Evolutionary conservation across 768 basidiomycete genomes (phyloP), one percentile per base, ranked within the genome.

Genomic region (Scleroderma citrinum): DNA sequence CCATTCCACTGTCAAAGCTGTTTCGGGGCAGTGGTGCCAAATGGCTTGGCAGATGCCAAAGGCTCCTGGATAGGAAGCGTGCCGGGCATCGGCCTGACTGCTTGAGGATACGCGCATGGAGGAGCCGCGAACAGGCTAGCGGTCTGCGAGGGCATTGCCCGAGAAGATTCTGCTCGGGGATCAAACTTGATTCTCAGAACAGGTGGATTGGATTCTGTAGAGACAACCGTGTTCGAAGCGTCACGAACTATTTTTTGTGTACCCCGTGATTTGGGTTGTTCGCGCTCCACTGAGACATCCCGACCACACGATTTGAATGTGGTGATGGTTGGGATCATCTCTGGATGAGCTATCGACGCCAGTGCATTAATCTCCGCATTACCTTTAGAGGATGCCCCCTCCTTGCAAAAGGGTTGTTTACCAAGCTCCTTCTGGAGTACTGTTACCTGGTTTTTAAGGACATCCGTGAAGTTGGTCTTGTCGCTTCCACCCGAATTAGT

Each of bases 381-480:
- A 5, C 12, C n/a, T 14, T 13, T 35, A 13, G 34, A 35, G 34
- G 34, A 14, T 35, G 13, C 13, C 34, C 4, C 34, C 34, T 35
- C 34, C 34, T 35, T 35, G 34, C 26, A 4, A 29, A 35, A 13
- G 12, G 34, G 34, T 35, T n/a, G 34, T 35, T 80, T 77, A 53
- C 81, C 80, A 11, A 92, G 72, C 60, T 88, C 80, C 59, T 83
- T 78, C 51, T 79, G 73, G 21, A 92, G 77, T 10, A 64, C 58
- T 52, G 75, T 71, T 64, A 92, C 81, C 60, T 87, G 81, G 1
- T 53, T 59, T 63, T 77, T 77, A 39, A 92, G 54, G 3, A 78
- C 57, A 7, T 56, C 55, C 2, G 61, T 65, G 59, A 92, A 91
- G 2, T 70, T 46, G 7, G 73, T 71, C 50, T 74, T 76, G 34